Base-by-base conservation (phyloP, 148 eudicot species). In the Chenopodium formosanum region DNA sequence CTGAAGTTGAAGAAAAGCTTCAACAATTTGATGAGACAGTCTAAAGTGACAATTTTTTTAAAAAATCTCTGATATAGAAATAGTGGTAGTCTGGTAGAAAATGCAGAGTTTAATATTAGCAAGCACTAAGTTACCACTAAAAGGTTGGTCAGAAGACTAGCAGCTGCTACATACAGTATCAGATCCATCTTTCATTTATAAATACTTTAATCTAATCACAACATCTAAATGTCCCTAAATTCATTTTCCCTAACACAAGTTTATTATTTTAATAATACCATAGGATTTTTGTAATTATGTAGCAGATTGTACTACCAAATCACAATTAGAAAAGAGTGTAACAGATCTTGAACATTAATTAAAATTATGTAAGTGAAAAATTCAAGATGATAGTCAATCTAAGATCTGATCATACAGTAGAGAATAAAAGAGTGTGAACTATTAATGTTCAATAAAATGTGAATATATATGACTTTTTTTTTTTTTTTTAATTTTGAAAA, bases 61-160 rank as follows among this genome's bases (percentile, higher is more conserved):
- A 56, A 75, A 12, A 29, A 77, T 62, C 16, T 77, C 46, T 46
- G 80, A 64, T 5, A 58, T 20, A 47, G 46, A 63, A 78, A 66
- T 78, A 46, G 73, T 78, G 73, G 71, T 50, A 53, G 16, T 20
- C 14, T 68, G n/a, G 5, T 2, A 63, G n/a, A 8, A 40, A 60
- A 63, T 44, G 76, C 60, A 73, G 76, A 47, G 76, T 48, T 73
- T 73, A 73, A 73, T 47, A 73, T 73, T 31, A 78, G 78, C 68
- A 77, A 72, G 63, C 77, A 80, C 83, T 73, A 71, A 84, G 34
- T 34, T 65, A 64, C 78, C 86, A 84, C 86, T 81, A 81, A 83
- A 78, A 74, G 74, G 74, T 56, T 83, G 76, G 86, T 79, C 86
- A 83, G 82, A 79, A 53, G 70, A 79, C 79, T 83, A 65, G 22